These are phyloP conservation scores for Diaporthe helianthi DNA, from an alignment of 2,329 filamentous ascomycete genomes.

Conservation along the genomic window DNA sequence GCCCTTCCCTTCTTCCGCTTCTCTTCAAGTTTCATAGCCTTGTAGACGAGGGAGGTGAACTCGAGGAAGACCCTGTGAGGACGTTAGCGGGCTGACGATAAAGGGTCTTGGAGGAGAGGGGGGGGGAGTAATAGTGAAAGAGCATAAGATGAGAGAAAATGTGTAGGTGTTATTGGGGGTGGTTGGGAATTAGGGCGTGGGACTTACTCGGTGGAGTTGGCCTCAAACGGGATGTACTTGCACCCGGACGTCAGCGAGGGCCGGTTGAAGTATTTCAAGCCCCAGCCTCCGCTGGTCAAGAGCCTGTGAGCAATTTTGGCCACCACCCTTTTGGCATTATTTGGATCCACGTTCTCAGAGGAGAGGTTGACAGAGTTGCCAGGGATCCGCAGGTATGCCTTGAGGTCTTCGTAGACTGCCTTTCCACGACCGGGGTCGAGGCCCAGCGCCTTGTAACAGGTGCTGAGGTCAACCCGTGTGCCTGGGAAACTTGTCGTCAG, in stretches of 20 bases:
- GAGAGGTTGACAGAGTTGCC: constrained; percentile 28
- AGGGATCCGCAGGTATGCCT: constrained; percentile 19
- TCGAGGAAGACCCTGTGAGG: constrained; percentile 23
- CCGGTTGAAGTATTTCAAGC: constrained; percentile 2
- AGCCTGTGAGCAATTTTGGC: constrained; percentile 25
- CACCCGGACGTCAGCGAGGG: background rate
- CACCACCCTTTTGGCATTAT: constrained; percentile 18
- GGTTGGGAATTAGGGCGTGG: too few relatives aligned
- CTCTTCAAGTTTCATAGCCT: constrained; percentile 31
- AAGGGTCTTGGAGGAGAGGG: background rate
- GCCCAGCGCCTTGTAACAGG: constrained; percentile 26
- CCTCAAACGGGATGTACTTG: background rate
- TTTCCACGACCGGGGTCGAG: constrained; percentile 17
- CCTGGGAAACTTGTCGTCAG: background rate
- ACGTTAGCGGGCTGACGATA: constrained; percentile 13
- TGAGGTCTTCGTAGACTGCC: background rate
- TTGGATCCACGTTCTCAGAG: background rate
- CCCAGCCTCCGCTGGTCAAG: constrained; percentile 22
- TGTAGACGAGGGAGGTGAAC: constrained; percentile 31
- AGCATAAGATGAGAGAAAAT: background rate
- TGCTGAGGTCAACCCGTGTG: background rate
- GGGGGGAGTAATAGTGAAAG: background rate
- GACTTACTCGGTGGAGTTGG: constrained; percentile 27
- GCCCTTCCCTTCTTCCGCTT: constrained; percentile 23
- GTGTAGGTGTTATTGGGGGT: too few relatives aligned